Base-by-base conservation (phyloP, 2,329 filamentous ascomycete species). In the Bipolaris zeicola region DNA sequence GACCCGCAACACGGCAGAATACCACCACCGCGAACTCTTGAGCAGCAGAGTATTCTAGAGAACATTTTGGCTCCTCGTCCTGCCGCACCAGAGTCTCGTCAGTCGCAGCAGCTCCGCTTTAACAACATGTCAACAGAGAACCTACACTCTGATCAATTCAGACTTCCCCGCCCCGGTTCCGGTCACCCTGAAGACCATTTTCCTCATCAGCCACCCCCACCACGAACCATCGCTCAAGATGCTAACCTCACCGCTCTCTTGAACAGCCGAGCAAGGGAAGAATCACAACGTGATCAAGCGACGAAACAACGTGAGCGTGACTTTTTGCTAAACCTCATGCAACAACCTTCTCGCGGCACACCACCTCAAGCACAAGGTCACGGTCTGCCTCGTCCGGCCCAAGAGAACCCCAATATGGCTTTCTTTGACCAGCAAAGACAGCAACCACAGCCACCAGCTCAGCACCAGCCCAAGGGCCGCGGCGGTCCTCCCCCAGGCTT, bases 311-410 rank as follows among this genome's bases (percentile, higher is more conserved):
- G 90, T 28, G 72, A 94, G 66, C 86, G 89, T n/a, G 90, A 96
- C 62, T 93, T 95, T 72, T 79, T 96, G 46, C 90, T 96, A 76
- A 90, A 88, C 59, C 82, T 96, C 28, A 95, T 96, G 90, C 86
- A 89, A 64, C 82, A 84, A 67, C 79, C 81, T 10, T 62, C 66
- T 4, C 68, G 71, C 18, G 64, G 55, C 26, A 75, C 73, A 2
- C 71, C 73, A 6, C 72, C 72, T 39, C 73, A 74, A 42, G 58
- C 70, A 60, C 66, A 67, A 24, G 66, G 69, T 46, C 73, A 71
- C 48, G 69, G 72, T 58, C 49, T 73, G 44, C 74, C 77, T 43
- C 74, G 76, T n/a, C 73, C 70, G 16, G 57, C 66, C 37, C 64
- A 66, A 22, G 70, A 74, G 13, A 65, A 65, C 37, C 69, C 67